A percentile compares a stretch with the other conserved stretches of the same genome.
Evolutionary conservation across 805 yeast species (phyloP).

Genomic region (Yamadazyma insecticola): DNA sequence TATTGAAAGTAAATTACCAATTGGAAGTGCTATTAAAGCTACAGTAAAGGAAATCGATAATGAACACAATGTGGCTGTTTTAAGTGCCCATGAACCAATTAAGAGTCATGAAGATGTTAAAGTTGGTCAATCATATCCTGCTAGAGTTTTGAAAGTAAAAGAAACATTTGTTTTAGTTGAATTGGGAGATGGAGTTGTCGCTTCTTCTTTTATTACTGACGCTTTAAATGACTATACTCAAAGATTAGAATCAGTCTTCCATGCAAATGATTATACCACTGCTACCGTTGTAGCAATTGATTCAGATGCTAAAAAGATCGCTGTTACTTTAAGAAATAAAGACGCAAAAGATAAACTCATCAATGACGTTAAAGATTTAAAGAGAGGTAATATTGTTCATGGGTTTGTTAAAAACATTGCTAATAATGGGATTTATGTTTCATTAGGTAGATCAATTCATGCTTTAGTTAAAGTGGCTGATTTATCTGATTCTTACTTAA

Average conservation of each 20-base stretch:
- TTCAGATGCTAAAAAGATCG: conserved; percentile 45
- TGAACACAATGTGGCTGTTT: conserved; percentile 46
- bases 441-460: conserved; percentile 62
- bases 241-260: conserved; percentile 45
- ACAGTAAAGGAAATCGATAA: conserved; percentile 50
- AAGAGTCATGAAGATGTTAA: conserved; percentile 44
- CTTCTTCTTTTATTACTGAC: conserved; percentile 69
- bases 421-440: conserved; percentile 72
- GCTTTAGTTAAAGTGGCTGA: conserved; percentile 82
- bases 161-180: conserved; percentile 64
- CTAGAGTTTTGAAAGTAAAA: conserved; percentile 53
- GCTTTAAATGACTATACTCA: conserved; percentile 65
- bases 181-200: conserved; percentile 58
- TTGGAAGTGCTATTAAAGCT: conserved; percentile 67
- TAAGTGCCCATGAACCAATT: conserved; percentile 48
- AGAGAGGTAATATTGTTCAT: conserved; percentile 66
- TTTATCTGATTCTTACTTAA: conserved; percentile 73
- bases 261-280: conserved; percentile 49
- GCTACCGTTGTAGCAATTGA: conserved; percentile 54
- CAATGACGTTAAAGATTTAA: conserved; percentile 46
- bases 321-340: conserved; percentile 55
- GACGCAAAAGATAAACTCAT: conserved; percentile 51
- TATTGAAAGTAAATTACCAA: conserved; percentile 56
- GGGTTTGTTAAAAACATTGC: conserved; percentile 79
- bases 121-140: conserved; percentile 56